These are phyloP conservation scores for Hortiboletus rubellus DNA, from an alignment of 1,284 basidiomycete species.

Conservation along the genomic window DNA sequence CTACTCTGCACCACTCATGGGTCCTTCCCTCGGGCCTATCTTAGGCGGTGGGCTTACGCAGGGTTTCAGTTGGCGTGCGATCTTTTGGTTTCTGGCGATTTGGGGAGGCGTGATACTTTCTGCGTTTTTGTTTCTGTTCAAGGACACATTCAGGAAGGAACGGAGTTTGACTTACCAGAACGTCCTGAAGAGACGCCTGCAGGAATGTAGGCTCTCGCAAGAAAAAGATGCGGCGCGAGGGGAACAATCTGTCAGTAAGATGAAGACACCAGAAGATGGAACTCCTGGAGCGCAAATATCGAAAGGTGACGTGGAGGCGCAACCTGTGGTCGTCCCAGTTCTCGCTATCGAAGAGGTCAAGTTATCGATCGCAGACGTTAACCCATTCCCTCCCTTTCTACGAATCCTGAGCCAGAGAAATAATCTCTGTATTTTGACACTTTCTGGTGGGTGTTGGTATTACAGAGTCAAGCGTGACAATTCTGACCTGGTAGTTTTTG, in stretches of 20 bases:
- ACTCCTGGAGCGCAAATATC: neutral
- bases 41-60: slow-evolving; percentile 70
- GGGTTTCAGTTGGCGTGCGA: slow-evolving; percentile 73
- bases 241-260: slow-evolving; percentile 11
- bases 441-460: slow-evolving; percentile 26
- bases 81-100: slow-evolving; percentile 82
- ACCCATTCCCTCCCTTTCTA: slow-evolving; percentile 25
- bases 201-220: neutral
- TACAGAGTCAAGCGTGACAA: slow-evolving; percentile 21
- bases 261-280: neutral
- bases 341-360: slow-evolving; percentile 38
- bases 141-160: slow-evolving; percentile 79
- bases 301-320: slow-evolving; percentile 26
- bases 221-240: slow-evolving; percentile 11
- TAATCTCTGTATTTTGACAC: slow-evolving; percentile 19
- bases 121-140: slow-evolving; percentile 68
- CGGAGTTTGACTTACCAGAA: slow-evolving; percentile 77
- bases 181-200: slow-evolving; percentile 42
- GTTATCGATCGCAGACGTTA: slow-evolving; percentile 23
- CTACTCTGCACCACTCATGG: slow-evolving; percentile 62
- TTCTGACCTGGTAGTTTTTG: slow-evolving; percentile 57
- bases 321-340: neutral
- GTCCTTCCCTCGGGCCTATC: slow-evolving; percentile 71
- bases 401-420: slow-evolving; percentile 16
- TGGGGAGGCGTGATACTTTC: slow-evolving; percentile 57